Evolutionary conservation across 805 yeast genomes (phyloP).

Genomic region (Metahyphopichia silvanorum): DNA sequence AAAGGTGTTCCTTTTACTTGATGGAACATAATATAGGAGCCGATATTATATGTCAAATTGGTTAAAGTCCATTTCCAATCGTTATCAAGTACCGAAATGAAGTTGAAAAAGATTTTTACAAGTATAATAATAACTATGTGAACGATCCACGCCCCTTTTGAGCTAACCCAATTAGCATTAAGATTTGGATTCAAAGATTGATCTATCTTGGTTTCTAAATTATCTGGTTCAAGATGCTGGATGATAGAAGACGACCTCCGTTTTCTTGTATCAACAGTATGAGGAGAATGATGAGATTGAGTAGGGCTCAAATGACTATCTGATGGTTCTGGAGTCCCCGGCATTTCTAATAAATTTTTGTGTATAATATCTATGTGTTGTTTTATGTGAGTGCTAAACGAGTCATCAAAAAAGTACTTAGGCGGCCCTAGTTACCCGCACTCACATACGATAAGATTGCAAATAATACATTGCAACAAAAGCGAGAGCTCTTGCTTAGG

Average conservation of each 20-base stretch:
- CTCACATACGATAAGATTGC: too few species aligned
- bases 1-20: conserved; percentile 96
- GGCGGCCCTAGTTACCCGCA: too few species aligned
- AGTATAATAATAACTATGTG: conserved; percentile 80
- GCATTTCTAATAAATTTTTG: too few species aligned
- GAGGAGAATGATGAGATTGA: conserved; percentile 21
- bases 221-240: conserved; percentile 91
- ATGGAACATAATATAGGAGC: conserved; percentile 94
- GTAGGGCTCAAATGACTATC: conserved; percentile 18
- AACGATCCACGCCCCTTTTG: conserved; percentile 94
- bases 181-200: conserved; percentile 85
- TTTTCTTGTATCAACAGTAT: conserved; percentile 20
- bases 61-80: conserved; percentile 94
- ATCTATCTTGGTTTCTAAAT: conserved; percentile 86
- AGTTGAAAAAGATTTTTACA: conserved; percentile 71
- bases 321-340: not conserved
- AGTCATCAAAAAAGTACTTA: not conserved
- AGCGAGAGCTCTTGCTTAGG: too few species aligned
- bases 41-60: conserved; percentile 83
- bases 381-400: not conserved
- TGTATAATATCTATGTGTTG: too few species aligned
- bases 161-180: conserved; percentile 95
- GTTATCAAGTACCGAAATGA: conserved; percentile 74
- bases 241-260: conserved; percentile 85
- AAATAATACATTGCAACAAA: too few species aligned